These are phyloP conservation scores for Chloris gayana DNA, from an alignment of 176 grass and related monocot genomes.

Conservation along the genomic window DNA sequence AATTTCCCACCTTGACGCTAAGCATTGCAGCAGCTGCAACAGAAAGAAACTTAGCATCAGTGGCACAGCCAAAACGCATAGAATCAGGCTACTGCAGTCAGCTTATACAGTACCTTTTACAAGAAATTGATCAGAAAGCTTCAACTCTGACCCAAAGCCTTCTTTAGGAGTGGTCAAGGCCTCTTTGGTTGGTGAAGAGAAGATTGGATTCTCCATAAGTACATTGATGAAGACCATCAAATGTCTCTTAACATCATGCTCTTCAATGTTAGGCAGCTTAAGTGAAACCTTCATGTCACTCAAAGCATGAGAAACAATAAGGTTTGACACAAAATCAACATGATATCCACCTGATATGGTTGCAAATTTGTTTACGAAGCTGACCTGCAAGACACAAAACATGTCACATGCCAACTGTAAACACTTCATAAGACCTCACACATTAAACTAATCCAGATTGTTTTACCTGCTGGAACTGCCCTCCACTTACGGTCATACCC, in stretches of 20 bases:
- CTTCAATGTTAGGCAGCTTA: constrained; percentile 73
- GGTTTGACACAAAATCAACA: constrained; percentile 79
- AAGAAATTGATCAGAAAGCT: constrained; percentile 63
- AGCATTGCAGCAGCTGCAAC: not conserved
- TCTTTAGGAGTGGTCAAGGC: constrained; percentile 82
- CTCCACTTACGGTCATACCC: constrained; percentile 66
- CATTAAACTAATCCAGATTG: not conserved
- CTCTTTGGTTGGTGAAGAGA: constrained; percentile 94
- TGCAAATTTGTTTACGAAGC: constrained; percentile 85
- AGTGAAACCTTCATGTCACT: constrained; percentile 58
- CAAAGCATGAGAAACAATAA: constrained; percentile 63
- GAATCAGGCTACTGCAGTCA: not conserved
- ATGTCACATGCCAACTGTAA: not conserved
- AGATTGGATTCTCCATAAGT: constrained; percentile 80
- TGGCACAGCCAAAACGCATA: not conserved
- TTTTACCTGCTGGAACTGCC: constrained; percentile 86
- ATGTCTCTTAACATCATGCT: constrained; percentile 70
- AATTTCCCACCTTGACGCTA: too few relatives aligned
- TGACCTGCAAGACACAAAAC: constrained; percentile 57
- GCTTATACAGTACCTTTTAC: constrained; percentile 55
- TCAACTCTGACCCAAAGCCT: constrained; percentile 76
- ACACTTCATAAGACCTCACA: not conserved
- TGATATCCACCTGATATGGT: constrained; percentile 85
- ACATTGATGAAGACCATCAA: constrained; percentile 90
- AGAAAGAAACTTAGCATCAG: constrained; percentile 3